A percentile compares a stretch with the other conserved stretches of the same genome.
phyloP scores from a whole-genome alignment of 768 basidiomycete genomes.

The Rhodotorula diobovata region DNA sequence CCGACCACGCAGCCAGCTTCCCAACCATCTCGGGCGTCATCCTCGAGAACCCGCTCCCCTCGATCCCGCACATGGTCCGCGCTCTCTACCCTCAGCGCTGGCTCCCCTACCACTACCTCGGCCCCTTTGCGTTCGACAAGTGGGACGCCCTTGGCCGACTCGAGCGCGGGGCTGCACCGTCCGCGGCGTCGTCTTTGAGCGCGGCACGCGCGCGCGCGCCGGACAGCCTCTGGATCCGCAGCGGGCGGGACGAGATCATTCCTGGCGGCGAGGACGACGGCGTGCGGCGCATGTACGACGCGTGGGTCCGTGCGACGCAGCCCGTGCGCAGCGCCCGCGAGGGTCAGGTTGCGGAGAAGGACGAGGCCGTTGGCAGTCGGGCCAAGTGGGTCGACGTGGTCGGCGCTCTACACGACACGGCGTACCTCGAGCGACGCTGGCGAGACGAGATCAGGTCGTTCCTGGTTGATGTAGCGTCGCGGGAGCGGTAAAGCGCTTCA shows the following conservation, averaged over 20 bases:
- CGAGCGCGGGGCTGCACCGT: conserved; percentile 7
- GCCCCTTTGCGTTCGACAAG: conserved; percentile 51
- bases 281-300: conserved; percentile 16
- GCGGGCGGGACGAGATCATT: conserved; percentile 55
- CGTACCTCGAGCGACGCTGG: conserved; percentile 46
- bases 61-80: conserved; percentile 53
- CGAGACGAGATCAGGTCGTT: conserved; percentile 40
- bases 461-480: conserved; percentile 39
- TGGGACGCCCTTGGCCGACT: conserved; percentile 53
- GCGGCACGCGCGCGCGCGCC: conserved; percentile 21
- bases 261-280: conserved; percentile 46
- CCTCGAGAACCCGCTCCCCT: conserved; percentile 56
- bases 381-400: conserved; percentile 45
- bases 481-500: too few relatives aligned
- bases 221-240: conserved; percentile 49
- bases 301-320: conserved; percentile 1
- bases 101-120: conserved; percentile 56
- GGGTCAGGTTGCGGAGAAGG: too few relatives aligned
- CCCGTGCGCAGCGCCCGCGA: not conserved
- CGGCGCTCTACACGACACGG: conserved; percentile 51
- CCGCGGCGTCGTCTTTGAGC: conserved; percentile 22
- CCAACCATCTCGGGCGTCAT: conserved; percentile 48
- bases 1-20: too few relatives aligned
- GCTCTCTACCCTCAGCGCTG: conserved; percentile 54
- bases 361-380: not conserved